phyloP scores from a whole-genome alignment of 163 green algal genomes.

The Scenedesmus sp. region DNA sequence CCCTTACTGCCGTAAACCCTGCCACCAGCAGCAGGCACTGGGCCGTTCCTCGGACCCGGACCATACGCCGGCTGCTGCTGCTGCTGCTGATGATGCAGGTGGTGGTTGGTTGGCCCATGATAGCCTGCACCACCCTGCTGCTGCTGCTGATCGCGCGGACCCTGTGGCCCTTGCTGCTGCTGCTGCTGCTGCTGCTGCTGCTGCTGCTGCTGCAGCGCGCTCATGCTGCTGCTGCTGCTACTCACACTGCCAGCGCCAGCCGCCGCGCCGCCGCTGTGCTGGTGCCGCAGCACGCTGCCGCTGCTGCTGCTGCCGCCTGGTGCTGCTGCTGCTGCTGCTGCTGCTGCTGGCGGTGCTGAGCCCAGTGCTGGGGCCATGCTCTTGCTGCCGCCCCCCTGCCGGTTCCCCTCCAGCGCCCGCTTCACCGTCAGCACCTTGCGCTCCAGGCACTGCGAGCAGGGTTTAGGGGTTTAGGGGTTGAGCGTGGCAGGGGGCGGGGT shows the following conservation, averaged over 20 bases:
- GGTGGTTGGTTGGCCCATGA: neutral
- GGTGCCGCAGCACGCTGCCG: neutral
- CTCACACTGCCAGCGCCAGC: neutral
- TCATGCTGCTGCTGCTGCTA: neutral
- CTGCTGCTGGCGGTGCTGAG: conserved; percentile 1
- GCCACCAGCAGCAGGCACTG: neutral
- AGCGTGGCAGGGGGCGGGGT: too few species aligned
- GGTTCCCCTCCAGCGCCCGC: conserved; percentile 57
- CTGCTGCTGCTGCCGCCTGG: neutral
- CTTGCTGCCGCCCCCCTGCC: conserved; percentile 4
- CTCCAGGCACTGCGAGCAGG: neutral
- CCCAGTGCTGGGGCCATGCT: conserved; percentile 20
- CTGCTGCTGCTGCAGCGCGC: conserved; percentile 7
- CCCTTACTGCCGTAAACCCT: neutral
- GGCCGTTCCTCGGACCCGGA: neutral
- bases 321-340: conserved; percentile 4
- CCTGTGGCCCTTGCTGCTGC: too few species aligned
- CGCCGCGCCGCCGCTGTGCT: neutral
- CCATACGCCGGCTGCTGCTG: conserved; percentile 10
- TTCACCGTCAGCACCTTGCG: conserved; percentile 83
- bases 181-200: neutral
- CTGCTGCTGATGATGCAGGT: conserved; percentile 20
- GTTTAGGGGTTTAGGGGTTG: neutral
- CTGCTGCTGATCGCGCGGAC: neutral
- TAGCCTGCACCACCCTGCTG: neutral